phyloP scores from a whole-genome alignment of 1,139 yeast genomes.

The Blastobotrys capitulatus region DNA sequence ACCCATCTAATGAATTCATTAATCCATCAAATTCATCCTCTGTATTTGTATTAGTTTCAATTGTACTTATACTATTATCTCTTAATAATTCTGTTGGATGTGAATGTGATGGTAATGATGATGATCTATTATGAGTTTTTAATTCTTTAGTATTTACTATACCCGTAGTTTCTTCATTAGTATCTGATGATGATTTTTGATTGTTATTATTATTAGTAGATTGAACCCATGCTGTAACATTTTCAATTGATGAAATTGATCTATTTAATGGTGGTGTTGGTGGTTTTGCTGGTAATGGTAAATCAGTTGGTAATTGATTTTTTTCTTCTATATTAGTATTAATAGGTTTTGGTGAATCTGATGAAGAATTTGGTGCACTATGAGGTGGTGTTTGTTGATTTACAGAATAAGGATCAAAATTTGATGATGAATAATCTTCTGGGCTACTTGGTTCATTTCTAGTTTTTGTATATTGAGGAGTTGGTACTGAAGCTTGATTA shows the following conservation, averaged over 20 bases:
- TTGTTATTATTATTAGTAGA: too few relatives aligned
- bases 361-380: not conserved
- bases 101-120: not conserved
- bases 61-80: not conserved
- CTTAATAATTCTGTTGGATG: not conserved
- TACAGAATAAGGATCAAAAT: not conserved
- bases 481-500: too few relatives aligned
- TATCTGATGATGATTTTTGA: not conserved
- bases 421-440: slow-evolving; percentile 10
- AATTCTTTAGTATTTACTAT: not conserved
- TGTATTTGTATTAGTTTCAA: not conserved
- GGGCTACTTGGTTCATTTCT: slow-evolving; percentile 1
- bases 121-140: not conserved
- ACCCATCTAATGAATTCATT: slow-evolving; percentile 17
- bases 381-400: not conserved
- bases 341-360: not conserved
- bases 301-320: not conserved
- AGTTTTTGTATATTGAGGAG: not conserved
- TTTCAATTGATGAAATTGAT: not conserved
- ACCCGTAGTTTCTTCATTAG: not conserved
- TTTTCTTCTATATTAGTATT: not conserved
- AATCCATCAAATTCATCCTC: slow-evolving; percentile 15
- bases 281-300: not conserved
- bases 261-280: not conserved
- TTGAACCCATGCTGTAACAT: slow-evolving; percentile 8